Conservation (phyloP, 768 basidiomycete species). For the Tephrocybe sp. region DNA sequence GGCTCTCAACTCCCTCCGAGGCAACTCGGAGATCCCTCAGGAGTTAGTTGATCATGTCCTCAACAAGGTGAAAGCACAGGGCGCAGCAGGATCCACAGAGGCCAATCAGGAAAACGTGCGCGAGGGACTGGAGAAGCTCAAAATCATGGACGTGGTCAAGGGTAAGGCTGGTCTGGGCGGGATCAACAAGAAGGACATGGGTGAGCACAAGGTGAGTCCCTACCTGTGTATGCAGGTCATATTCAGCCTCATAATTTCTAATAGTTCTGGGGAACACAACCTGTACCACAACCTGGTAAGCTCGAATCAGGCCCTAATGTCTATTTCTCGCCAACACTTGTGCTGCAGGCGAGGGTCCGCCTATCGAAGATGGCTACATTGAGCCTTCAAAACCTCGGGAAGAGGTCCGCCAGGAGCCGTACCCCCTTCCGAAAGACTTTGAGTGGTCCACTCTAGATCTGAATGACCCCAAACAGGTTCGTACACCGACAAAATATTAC, state of each 20-base stretch:
- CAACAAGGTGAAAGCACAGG: conserved; percentile 63
- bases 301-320: background rate
- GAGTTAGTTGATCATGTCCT: conserved; percentile 67
- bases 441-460: conserved; percentile 89
- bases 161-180: conserved; percentile 80
- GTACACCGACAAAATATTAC: conserved; percentile 5
- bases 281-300: conserved; percentile 86
- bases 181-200: conserved; percentile 75
- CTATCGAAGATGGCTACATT: conserved; percentile 82
- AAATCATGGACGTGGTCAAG: conserved; percentile 82
- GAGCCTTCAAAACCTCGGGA: conserved; percentile 76
- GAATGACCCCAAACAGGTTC: conserved; percentile 69
- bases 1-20: conserved; percentile 47
- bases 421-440: conserved; percentile 88
- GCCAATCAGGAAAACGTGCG: conserved; percentile 68
- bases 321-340: background rate
- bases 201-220: conserved; percentile 79
- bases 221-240: background rate
- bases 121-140: conserved; percentile 71
- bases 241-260: conserved; percentile 5
- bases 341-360: conserved; percentile 57
- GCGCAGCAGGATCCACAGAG: conserved; percentile 40
- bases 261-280: conserved; percentile 97
- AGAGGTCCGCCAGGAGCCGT: conserved; percentile 86
- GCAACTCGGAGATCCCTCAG: conserved; percentile 54